These are phyloP conservation scores for Xylariales sp. DNA, from an alignment of 2,329 filamentous ascomycete species.

Conservation along the genomic window DNA sequence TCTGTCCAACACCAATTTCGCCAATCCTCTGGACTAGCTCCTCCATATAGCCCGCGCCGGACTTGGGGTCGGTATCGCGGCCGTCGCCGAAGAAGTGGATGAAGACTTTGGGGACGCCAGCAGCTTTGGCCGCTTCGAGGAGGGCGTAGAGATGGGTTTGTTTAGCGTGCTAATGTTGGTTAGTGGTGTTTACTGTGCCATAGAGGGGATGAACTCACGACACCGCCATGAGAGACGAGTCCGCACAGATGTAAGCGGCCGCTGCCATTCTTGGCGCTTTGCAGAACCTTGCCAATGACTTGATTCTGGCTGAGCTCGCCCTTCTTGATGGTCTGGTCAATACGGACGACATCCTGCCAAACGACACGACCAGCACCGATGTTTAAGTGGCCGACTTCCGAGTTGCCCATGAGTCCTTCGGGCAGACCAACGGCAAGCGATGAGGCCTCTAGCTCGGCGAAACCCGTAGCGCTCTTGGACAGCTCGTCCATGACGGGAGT, in stretches of 20 bases:
- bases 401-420: slow-evolving; percentile 98
- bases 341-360: slow-evolving; percentile 98
- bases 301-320: slow-evolving; percentile 79
- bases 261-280: slow-evolving; percentile 85
- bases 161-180: slow-evolving; percentile 77
- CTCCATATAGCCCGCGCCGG: slow-evolving; percentile 86
- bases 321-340: slow-evolving; percentile 92
- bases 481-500: slow-evolving; percentile 97
- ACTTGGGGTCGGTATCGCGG: slow-evolving; percentile 97
- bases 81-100: slow-evolving; percentile 99
- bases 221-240: slow-evolving; percentile 93
- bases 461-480: slow-evolving; percentile 83
- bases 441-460: slow-evolving; percentile 92
- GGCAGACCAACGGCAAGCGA: slow-evolving; percentile 95
- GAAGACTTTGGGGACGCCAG: slow-evolving; percentile 88
- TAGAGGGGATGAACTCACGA: slow-evolving; percentile 62
- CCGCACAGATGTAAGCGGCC: slow-evolving; percentile 93
- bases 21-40: slow-evolving; percentile 82
- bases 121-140: slow-evolving; percentile 88
- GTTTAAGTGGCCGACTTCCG: slow-evolving; percentile 97
- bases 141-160: slow-evolving; percentile 92
- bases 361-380: slow-evolving; percentile 97
- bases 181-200: slow-evolving; percentile 23
- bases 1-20: slow-evolving; percentile 86
- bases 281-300: slow-evolving; percentile 81